Conservation (phyloP, 805 yeast genomes). For the Candida easanensis region DNA sequence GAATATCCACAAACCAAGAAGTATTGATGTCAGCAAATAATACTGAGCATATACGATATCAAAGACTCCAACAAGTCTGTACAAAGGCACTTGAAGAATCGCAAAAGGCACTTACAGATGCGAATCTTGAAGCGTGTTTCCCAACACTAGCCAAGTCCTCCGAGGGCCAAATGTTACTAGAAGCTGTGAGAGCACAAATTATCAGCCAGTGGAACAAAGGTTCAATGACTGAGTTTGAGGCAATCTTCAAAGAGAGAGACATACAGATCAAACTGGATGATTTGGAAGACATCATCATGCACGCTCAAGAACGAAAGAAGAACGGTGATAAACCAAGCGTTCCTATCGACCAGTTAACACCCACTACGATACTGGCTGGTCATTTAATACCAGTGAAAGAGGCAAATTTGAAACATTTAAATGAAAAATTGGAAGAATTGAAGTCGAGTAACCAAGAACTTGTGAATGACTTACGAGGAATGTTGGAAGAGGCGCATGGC, state of each 20-base stretch:
- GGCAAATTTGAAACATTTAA: conserved; percentile 15
- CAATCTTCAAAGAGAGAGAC: conserved; percentile 46
- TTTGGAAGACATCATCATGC: conserved; percentile 42
- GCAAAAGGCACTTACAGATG: conserved; percentile 44
- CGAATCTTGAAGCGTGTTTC: conserved; percentile 47
- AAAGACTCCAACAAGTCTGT: conserved; percentile 45
- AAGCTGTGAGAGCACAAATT: conserved; percentile 46
- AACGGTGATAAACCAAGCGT: conserved; percentile 1
- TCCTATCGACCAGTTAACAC: conserved; percentile 22
- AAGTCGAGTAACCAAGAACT: conserved; percentile 13
- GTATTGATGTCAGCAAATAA: not conserved
- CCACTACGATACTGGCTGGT: conserved; percentile 20
- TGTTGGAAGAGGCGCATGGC: conserved; percentile 11
- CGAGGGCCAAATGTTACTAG: conserved; percentile 40
- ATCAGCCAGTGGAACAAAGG: conserved; percentile 43
- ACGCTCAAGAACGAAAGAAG: conserved; percentile 28
- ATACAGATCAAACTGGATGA: conserved; percentile 39
- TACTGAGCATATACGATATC: conserved; percentile 32
- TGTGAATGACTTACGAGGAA: conserved; percentile 13
- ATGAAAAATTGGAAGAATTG: conserved; percentile 14
- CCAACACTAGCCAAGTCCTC: conserved; percentile 43
- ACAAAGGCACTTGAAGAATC: conserved; percentile 51
- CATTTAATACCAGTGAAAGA: conserved; percentile 26
- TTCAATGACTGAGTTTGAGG: conserved; percentile 45
- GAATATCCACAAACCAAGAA: too few species aligned